A percentile compares a stretch with the other conserved stretches of the same genome.
Evolutionary conservation across 768 basidiomycete species (phyloP).

Genomic region (Suillus hirtellus): DNA sequence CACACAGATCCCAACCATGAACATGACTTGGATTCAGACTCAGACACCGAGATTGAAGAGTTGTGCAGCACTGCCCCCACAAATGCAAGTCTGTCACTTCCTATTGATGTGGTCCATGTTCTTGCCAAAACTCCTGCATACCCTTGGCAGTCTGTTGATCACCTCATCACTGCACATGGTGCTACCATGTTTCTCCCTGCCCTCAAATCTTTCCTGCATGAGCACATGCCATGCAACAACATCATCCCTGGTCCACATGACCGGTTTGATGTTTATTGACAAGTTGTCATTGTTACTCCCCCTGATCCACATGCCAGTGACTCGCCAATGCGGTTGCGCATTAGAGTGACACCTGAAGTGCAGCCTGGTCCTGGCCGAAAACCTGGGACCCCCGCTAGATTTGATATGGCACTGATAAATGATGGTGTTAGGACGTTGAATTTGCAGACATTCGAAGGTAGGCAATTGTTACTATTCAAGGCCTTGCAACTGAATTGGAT

Average conservation of each 20-base stretch:
- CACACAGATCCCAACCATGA: too few species aligned
- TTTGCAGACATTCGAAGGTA: neutral
- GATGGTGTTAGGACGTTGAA: neutral
- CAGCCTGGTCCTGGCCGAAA: neutral
- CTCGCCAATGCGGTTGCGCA: neutral
- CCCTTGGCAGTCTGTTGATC: too few species aligned
- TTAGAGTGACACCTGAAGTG: neutral
- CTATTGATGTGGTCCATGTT: too few species aligned
- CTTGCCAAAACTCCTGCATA: too few species aligned
- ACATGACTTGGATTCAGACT: too few species aligned
- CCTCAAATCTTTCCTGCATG: neutral
- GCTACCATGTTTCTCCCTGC: neutral
- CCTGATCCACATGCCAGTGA: neutral
- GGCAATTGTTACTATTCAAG: neutral
- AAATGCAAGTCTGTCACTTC: too few species aligned
- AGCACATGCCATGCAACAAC: neutral
- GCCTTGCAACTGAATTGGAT: neutral
- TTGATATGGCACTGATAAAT: neutral
- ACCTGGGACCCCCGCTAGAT: neutral
- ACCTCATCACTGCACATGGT: neutral
- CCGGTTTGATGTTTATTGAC: neutral
- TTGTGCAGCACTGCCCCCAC: too few species aligned
- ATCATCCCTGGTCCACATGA: neutral
- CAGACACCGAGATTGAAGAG: too few species aligned
- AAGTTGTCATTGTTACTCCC: neutral